Conservation (phyloP, 139 green algal species). For the Chlorella ohadii region DNA sequence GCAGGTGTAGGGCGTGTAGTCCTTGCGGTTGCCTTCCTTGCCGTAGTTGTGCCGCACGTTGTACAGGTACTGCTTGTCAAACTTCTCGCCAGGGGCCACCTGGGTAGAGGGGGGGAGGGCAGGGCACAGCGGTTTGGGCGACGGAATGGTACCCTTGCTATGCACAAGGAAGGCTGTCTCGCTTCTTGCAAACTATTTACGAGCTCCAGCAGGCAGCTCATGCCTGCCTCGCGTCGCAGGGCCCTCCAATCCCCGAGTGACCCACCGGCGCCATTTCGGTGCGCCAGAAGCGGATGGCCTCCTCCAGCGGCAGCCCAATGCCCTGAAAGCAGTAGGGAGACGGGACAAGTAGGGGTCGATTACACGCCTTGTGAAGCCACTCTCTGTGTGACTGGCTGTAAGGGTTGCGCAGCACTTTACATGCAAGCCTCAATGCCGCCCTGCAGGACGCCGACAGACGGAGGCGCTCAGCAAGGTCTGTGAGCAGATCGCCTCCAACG, state of each 20-base stretch:
- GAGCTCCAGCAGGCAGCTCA: too few species aligned
- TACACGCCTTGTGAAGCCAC: too few species aligned
- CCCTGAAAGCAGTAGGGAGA: conserved; percentile 49
- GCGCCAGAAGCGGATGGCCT: conserved; percentile 95
- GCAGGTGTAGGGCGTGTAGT: conserved; percentile 93
- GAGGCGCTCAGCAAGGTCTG: too few species aligned
- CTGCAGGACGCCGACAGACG: too few species aligned
- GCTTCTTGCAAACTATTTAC: background rate
- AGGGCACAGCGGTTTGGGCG: too few species aligned
- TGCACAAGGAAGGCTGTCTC: too few species aligned
- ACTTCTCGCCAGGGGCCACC: conserved; percentile 79
- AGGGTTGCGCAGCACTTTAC: background rate
- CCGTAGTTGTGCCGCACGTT: conserved; percentile 97
- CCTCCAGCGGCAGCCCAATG: conserved; percentile 91
- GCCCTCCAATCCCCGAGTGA: background rate
- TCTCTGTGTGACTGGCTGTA: too few species aligned
- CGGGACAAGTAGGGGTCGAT: too few species aligned
- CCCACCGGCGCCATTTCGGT: conserved; percentile 65
- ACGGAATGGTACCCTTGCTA: too few species aligned
- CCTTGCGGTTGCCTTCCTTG: conserved; percentile 93
- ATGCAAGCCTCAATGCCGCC: too few species aligned
- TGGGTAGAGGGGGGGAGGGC: background rate
- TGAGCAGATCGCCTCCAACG: too few species aligned
- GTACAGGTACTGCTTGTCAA: conserved; percentile 98
- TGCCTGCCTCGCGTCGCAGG: too few species aligned